These are phyloP conservation scores for Medicago arabica DNA, from an alignment of 306 rosid species.

Conservation along the genomic window DNA sequence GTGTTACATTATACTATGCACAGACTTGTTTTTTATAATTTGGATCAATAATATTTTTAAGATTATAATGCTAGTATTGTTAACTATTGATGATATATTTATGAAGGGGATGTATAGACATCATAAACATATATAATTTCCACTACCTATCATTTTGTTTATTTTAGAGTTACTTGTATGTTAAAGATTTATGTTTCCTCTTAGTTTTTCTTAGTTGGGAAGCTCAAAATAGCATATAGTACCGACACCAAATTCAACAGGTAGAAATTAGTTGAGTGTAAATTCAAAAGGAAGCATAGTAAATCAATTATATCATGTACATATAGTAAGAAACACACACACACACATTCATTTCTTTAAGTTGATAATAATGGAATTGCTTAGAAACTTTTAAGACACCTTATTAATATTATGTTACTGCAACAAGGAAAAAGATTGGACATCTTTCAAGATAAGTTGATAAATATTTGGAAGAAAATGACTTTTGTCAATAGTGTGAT, in stretches of 20 bases:
- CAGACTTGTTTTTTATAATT: no score
- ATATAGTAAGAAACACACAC: not conserved
- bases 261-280: not conserved
- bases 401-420: slow-evolving; percentile 34
- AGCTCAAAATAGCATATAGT: not conserved
- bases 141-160: not conserved
- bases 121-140: no score
- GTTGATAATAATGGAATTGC: slow-evolving; percentile 39
- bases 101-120: no score
- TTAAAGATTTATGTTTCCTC: slow-evolving; percentile 8
- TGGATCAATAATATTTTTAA: no score
- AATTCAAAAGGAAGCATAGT: not conserved
- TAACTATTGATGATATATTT: no score
- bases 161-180: not conserved
- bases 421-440: slow-evolving; percentile 65
- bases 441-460: slow-evolving; percentile 63
- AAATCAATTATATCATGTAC: no score
- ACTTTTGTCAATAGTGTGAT: slow-evolving; percentile 47
- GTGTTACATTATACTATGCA: no score
- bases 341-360: not conserved
- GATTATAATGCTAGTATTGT: no score
- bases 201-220: not conserved
- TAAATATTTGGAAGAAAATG: slow-evolving; percentile 46
- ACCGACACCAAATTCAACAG: not conserved
- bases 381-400: slow-evolving; percentile 34